These are phyloP conservation scores for Prunus kanzakura DNA, from an alignment of 306 rosid genomes.

Conservation along the genomic window DNA sequence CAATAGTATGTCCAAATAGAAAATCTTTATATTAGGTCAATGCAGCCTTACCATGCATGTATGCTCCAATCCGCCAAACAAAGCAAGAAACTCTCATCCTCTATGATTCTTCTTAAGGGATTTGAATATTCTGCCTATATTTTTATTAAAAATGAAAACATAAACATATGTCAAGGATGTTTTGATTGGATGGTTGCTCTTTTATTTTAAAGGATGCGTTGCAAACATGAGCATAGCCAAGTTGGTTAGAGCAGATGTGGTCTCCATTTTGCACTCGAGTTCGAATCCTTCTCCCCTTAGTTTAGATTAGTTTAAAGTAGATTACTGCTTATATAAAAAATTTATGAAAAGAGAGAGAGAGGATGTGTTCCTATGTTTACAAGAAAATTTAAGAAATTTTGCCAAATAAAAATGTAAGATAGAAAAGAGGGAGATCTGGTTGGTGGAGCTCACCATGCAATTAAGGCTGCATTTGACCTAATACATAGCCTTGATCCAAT, in stretches of 20 bases:
- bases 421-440: background rate
- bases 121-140: background rate
- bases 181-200: background rate
- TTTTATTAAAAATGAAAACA: background rate
- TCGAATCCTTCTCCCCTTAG: rapidly evolving
- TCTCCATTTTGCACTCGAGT: too few species aligned
- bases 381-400: background rate
- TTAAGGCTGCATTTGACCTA: constrained; percentile 7
- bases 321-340: too few species aligned
- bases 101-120: background rate
- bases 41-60: background rate
- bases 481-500: background rate
- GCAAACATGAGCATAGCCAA: too few species aligned
- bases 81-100: background rate
- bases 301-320: too few species aligned
- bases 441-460: constrained; percentile 1
- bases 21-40: background rate
- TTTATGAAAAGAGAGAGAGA: too few species aligned
- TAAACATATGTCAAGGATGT: background rate
- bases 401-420: background rate
- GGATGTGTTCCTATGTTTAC: background rate
- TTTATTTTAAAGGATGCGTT: too few species aligned
- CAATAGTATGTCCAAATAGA: too few species aligned
- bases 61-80: background rate
- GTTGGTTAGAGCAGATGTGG: too few species aligned